phyloP scores from a whole-genome alignment of 176 grass and related monocot species.

The Oropetium thomaeum region DNA sequence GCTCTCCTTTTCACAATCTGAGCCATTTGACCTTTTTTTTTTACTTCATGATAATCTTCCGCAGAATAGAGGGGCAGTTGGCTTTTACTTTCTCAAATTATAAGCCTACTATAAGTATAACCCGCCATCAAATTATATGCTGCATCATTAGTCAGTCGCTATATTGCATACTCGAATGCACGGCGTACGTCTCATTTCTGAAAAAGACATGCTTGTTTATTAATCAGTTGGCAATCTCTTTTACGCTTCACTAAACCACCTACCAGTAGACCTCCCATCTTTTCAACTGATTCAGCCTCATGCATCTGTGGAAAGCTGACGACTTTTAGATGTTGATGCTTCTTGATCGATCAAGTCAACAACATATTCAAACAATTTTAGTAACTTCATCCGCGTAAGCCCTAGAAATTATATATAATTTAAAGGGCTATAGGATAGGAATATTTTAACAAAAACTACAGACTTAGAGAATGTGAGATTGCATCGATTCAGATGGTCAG shows the following conservation, averaged over 20 bases:
- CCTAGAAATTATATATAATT: background rate
- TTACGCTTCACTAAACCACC: background rate
- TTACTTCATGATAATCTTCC: too few relatives aligned
- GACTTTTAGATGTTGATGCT: too few relatives aligned
- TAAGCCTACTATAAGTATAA: background rate
- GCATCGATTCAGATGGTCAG: too few relatives aligned
- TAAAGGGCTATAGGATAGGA: too few relatives aligned
- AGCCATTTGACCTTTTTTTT: too few relatives aligned
- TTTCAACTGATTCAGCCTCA: background rate
- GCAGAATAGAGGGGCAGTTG: too few relatives aligned
- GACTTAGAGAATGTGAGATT: too few relatives aligned
- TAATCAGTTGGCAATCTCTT: background rate
- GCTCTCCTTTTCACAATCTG: too few relatives aligned
- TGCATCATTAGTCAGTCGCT: background rate
- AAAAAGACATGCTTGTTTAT: background rate
- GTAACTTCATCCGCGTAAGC: background rate
- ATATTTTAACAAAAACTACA: too few relatives aligned
- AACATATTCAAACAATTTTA: background rate
- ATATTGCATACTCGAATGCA: background rate
- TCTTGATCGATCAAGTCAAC: too few relatives aligned
- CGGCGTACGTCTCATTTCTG: background rate
- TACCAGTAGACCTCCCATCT: background rate
- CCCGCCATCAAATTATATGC: background rate
- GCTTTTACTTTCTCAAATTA: too few relatives aligned
- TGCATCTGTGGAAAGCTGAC: slow-evolving; percentile 1